Evolutionary conservation across 441 rosid species (phyloP).

Genomic region (Sinapis alba): DNA sequence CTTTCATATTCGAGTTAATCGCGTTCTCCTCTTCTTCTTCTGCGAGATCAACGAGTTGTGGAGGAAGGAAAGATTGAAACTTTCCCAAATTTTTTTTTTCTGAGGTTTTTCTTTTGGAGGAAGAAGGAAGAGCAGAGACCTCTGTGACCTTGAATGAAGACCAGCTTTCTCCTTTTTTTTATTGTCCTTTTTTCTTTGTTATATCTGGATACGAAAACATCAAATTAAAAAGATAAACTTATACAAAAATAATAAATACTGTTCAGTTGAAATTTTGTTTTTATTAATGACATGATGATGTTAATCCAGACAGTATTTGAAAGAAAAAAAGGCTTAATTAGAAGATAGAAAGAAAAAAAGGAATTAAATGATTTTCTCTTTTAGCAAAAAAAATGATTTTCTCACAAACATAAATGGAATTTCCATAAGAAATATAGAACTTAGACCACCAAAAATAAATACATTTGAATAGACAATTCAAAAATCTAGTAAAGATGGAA

Average conservation of each 20-base stretch:
- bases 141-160: conserved; percentile 6
- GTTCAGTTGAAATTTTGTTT: background rate
- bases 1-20: conserved; percentile 44
- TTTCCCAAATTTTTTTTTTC: conserved; percentile 28
- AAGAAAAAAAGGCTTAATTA: background rate
- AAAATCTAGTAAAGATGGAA: background rate
- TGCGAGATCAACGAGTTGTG: conserved; percentile 15
- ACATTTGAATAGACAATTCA: background rate
- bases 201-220: background rate
- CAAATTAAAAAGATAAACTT: background rate
- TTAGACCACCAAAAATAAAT: background rate
- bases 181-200: background rate
- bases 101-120: conserved; percentile 20
- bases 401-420: background rate
- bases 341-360: background rate
- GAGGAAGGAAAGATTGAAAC: conserved; percentile 30
- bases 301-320: background rate
- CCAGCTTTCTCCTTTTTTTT: conserved; percentile 16
- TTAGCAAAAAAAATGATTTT: too few species aligned
- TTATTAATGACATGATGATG: background rate
- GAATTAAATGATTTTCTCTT: background rate
- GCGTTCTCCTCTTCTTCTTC: conserved; percentile 8
- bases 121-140: conserved; percentile 38
- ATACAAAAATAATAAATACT: background rate
- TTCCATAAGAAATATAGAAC: background rate